phyloP scores from a whole-genome alignment of 495 filamentous ascomycete species.

The Hypomontagnella monticulosa region DNA sequence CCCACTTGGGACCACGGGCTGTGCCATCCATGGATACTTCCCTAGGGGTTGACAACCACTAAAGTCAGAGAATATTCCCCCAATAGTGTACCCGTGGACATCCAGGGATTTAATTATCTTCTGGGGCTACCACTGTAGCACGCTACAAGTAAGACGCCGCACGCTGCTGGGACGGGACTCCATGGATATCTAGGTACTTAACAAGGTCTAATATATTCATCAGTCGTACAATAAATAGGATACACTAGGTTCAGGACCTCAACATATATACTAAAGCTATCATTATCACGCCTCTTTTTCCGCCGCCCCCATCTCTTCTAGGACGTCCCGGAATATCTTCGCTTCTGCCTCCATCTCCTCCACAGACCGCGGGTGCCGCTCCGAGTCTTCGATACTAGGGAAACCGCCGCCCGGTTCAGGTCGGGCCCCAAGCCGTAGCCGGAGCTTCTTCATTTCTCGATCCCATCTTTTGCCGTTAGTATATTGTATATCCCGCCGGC shows the following conservation, averaged over 20 bases:
- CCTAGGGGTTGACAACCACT: too few relatives aligned
- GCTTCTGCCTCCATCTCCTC: conserved; percentile 88
- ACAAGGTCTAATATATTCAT: too few relatives aligned
- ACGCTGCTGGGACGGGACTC: too few relatives aligned
- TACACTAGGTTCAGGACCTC: neutral
- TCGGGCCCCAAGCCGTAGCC: conserved; percentile 27
- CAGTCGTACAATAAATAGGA: too few relatives aligned
- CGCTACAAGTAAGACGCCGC: too few relatives aligned
- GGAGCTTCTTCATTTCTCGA: conserved; percentile 17
- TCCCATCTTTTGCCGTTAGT: conserved; percentile 34
- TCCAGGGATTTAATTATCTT: too few relatives aligned
- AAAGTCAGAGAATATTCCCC: too few relatives aligned
- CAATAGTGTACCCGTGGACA: too few relatives aligned
- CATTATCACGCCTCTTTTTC: conserved; percentile 17
- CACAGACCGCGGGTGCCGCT: conserved; percentile 71
- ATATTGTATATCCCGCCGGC: neutral
- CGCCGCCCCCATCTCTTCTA: conserved; percentile 48
- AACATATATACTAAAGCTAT: neutral
- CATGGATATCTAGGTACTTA: too few relatives aligned
- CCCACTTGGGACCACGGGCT: too few relatives aligned
- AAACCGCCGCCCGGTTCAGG: conserved; percentile 58
- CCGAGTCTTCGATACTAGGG: conserved; percentile 69
- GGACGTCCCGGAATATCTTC: conserved; percentile 60
- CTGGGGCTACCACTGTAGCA: too few relatives aligned
- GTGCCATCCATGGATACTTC: too few relatives aligned